Evolutionary conservation across 2,329 filamentous ascomycete genomes (phyloP).

Genomic region (Simplicillium aogashimaense): DNA sequence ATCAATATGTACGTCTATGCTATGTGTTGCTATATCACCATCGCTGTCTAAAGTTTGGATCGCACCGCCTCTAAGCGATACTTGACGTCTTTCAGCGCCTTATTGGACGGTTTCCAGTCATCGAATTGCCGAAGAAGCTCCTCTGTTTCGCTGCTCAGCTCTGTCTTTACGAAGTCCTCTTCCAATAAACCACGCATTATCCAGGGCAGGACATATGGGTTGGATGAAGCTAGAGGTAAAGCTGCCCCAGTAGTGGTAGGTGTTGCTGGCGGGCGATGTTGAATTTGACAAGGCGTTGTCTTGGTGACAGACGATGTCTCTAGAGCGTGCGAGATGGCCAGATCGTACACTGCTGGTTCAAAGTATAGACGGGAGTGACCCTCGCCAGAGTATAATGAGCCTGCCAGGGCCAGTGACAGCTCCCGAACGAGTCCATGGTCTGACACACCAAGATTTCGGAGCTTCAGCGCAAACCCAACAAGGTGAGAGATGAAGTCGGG

Average conservation of each 20-base stretch:
- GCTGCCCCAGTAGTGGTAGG: slow-evolving; percentile 4
- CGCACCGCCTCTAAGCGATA: slow-evolving; percentile 86
- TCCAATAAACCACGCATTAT: slow-evolving; percentile 90
- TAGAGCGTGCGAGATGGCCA: slow-evolving; percentile 63
- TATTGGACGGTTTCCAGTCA: slow-evolving; percentile 82
- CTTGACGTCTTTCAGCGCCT: slow-evolving; percentile 91
- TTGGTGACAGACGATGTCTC: slow-evolving; percentile 42
- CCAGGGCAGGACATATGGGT: slow-evolving; percentile 89
- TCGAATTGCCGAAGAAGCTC: slow-evolving; percentile 82
- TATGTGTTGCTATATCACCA: too few species aligned
- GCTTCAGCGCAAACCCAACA: slow-evolving; percentile 84
- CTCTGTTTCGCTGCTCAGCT: slow-evolving; percentile 66
- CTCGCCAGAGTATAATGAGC: slow-evolving; percentile 83
- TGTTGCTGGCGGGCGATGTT: slow-evolving; percentile 13
- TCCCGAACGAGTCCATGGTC: slow-evolving; percentile 93
- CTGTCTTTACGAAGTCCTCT: slow-evolving; percentile 79
- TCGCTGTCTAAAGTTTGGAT: slow-evolving; percentile 54
- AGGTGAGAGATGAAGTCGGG: slow-evolving; percentile 91
- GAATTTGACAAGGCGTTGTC: slow-evolving; percentile 10
- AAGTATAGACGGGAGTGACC: slow-evolving; percentile 92
- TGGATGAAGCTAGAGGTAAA: slow-evolving; percentile 41
- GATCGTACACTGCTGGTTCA: slow-evolving; percentile 74
- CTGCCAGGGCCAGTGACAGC: slow-evolving; percentile 77
- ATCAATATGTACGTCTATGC: too few species aligned
- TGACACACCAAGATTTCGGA: slow-evolving; percentile 84